Percentiles rank a stretch among this genome's conserved stretches.
phyloP scores from a whole-genome alignment of 2,329 filamentous ascomycete genomes.

The Verticillium tricorpus region DNA sequence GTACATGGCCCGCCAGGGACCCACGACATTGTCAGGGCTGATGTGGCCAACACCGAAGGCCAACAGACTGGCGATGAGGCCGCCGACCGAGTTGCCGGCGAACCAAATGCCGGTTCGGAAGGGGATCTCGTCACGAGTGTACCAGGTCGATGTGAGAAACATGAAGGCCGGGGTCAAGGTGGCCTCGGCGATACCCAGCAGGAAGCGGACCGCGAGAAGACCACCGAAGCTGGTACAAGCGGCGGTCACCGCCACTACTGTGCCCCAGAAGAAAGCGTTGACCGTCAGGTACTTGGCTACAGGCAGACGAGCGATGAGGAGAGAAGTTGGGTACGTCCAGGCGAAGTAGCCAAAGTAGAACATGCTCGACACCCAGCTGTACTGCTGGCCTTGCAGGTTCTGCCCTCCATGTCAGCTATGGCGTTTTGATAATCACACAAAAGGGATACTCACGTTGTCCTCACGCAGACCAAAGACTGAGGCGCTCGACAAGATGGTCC shows the following conservation, averaged over 20 bases:
- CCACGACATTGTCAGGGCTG: slow-evolving; percentile 31
- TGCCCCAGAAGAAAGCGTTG: slow-evolving; percentile 48
- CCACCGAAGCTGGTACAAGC: slow-evolving; percentile 43
- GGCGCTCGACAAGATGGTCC: slow-evolving; percentile 51
- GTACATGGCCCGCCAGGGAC: slow-evolving; percentile 55
- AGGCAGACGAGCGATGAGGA: slow-evolving; percentile 42
- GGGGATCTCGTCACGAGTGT: slow-evolving; percentile 52
- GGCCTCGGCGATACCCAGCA: slow-evolving; percentile 52
- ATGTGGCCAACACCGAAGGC: slow-evolving; percentile 55
- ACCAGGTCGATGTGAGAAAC: slow-evolving; percentile 52
- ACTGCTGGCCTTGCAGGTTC: slow-evolving; percentile 50
- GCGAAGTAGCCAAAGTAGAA: slow-evolving; percentile 41
- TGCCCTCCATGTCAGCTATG: slow-evolving; percentile 32
- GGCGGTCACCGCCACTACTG: slow-evolving; percentile 38
- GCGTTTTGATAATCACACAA: no score
- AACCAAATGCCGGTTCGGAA: slow-evolving; percentile 53
- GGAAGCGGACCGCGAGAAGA: slow-evolving; percentile 45
- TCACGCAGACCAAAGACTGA: slow-evolving; percentile 51
- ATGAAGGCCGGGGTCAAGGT: slow-evolving; percentile 51
- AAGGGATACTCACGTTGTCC: slow-evolving; percentile 30
- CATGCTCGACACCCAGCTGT: slow-evolving; percentile 37
- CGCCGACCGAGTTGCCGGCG: slow-evolving; percentile 43
- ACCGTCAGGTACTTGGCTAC: slow-evolving; percentile 40
- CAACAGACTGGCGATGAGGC: slow-evolving; percentile 42
- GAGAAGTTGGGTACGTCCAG: slow-evolving; percentile 44